These are phyloP conservation scores for Podospora conica DNA, from an alignment of 495 filamentous ascomycete species.

Conservation along the genomic window DNA sequence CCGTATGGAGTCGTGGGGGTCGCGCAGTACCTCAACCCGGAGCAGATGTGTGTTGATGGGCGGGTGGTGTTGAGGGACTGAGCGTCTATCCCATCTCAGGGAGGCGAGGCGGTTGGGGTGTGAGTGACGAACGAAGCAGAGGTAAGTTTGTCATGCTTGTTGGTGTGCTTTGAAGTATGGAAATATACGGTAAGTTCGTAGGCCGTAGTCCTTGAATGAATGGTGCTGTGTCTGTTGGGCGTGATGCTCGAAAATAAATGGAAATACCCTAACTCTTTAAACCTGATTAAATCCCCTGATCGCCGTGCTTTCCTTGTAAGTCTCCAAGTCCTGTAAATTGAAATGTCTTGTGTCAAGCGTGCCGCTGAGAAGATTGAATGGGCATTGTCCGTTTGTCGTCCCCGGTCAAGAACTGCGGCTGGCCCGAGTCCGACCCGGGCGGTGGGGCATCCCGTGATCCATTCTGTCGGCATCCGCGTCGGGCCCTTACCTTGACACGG, in stretches of 20 bases:
- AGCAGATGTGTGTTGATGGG: background rate
- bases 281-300: background rate
- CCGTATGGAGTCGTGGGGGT: background rate
- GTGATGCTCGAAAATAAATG: background rate
- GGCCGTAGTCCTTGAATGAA: no score
- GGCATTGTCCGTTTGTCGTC: background rate
- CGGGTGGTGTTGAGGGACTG: background rate
- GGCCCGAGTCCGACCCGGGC: background rate
- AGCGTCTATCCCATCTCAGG: background rate
- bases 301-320: background rate
- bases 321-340: background rate
- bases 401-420: background rate
- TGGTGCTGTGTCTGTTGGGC: background rate
- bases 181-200: background rate
- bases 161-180: background rate
- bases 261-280: background rate
- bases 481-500: background rate
- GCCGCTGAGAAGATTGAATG: background rate
- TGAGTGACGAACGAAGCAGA: background rate
- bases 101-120: no score
- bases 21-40: background rate
- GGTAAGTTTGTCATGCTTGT: background rate
- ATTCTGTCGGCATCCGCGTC: background rate
- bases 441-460: background rate
- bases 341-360: background rate